Base-by-base conservation (phyloP, 495 filamentous ascomycete genomes). In the Penicillium salamii region DNA sequence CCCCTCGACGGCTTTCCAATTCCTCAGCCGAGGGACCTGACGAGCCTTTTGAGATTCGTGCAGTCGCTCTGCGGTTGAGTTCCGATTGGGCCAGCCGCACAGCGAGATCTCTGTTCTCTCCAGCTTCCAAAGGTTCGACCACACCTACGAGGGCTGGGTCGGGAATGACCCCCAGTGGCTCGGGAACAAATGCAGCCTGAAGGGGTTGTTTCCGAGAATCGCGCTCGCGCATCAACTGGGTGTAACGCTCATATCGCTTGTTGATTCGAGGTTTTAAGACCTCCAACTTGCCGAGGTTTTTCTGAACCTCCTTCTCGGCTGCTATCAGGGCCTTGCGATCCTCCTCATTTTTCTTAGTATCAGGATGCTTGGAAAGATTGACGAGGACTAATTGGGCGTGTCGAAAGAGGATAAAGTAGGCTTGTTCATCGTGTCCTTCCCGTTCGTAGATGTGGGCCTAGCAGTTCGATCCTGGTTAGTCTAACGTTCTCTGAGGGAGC, bases 391-490 rank as follows among this genome's bases (percentile, higher is more conserved):
- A 78, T 39, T 79, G 77, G 9, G 87, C 85, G 68, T 91, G 89
- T 62, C 93, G 83, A 52, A 91, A 86, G 7, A 95, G 78, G 14
- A 97, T 75, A 18, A 97, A 73, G 69, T 93, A 98, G 2, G 92
- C 85, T 61, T 92, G 87, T 49, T 91, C 80, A 39, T 90, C 77
- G 69, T 95, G 88, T 47, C 87, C 84, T 70, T 98, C 95, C 15
- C 74, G 80, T 59, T 91, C 79, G 65, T 96, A 96, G 53, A 90
- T 89, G 9, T 74, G 72, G 1, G 88, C 86, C 84, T 90, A 50
- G 32, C 7, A 19, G 18, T 24, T 57, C 35, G 23, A 26, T 26
- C 23, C 23, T 4, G 23, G 23, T 26, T 26, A 26, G 23, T 8
- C 23, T 26, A 8, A 26, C 3, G 23, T 26, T 4, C 8, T 8